Base-by-base conservation (phyloP, 202 grass and related monocot genomes). In the Hordeum pubiflorum region DNA sequence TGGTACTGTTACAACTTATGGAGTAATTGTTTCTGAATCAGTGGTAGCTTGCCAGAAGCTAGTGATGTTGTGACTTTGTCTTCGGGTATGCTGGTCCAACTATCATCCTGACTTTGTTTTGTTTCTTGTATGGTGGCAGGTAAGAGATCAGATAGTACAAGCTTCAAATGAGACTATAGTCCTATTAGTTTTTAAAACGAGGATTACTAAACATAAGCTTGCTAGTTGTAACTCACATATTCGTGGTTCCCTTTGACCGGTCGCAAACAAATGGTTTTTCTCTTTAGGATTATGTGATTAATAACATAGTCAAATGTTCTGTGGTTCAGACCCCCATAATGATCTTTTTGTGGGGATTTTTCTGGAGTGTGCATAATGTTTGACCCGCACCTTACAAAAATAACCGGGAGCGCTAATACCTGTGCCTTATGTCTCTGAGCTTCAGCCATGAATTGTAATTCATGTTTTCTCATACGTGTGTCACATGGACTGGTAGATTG, bases 41-140 rank as follows among this genome's bases (percentile, higher is more conserved):
- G 52, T 74, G 58, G 17, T 76, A 48, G 63, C 78, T 64, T 76
- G 50, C 50, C 7, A 55, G 62, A 40, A 70, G 79, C 43, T 82
- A 69, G 29, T 41, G 54, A 57, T 70, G 7, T 18, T 33, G 69
- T 77, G 52, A 24, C 31, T 76, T 44, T 69, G 41, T 48, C 26
- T 75, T 75, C 21, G 37, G 46, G 46, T 50, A 10, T 22, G 54
- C 7, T 17, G 32, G 11, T 39, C 64, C 20, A 69, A 69, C 37
- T 69, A 22, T 7, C 5, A 58, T 71, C 68, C 10, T 56, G 29
- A 43, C 1, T 55, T 63, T 41, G 9, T 63, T 77, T 50, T 48
- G 14, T 62, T 61, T 57, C 22, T 63, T 8, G 63, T 13, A 15
- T 87, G 8, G 5, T 48, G 10, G 12, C 3, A 55, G 31, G 21